phyloP scores from a whole-genome alignment of 2,329 filamentous ascomycete genomes.

The Cordyceps fumosorosea region DNA sequence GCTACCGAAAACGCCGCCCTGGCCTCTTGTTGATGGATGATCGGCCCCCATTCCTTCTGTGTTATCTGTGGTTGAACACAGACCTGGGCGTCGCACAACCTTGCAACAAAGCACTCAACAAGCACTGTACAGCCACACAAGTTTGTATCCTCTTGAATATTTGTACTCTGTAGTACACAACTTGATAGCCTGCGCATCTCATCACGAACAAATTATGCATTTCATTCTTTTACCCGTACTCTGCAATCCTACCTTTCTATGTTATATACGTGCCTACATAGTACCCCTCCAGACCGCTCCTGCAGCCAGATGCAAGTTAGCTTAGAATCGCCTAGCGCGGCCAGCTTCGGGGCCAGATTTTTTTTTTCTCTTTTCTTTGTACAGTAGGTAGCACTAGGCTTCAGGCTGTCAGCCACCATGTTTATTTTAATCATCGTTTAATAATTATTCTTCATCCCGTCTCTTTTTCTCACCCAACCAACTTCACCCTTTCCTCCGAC shows the following conservation, averaged over 20 bases:
- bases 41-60: background rate
- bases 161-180: too few species aligned
- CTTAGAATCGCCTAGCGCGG: conserved; percentile 18
- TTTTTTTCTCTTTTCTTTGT: background rate
- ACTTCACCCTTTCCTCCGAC: background rate
- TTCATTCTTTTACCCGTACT: too few species aligned
- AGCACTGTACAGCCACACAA: too few species aligned
- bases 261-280: too few species aligned
- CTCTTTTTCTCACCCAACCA: background rate
- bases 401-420: conserved; percentile 9
- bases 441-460: background rate
- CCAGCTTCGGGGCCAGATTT: conserved; percentile 15
- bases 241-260: too few species aligned
- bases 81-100: too few species aligned
- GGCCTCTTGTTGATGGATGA: background rate
- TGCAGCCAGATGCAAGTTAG: background rate
- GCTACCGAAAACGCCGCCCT: background rate
- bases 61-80: background rate
- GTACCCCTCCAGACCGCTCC: conserved; percentile 6
- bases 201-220: too few species aligned
- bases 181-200: too few species aligned
- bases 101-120: too few species aligned
- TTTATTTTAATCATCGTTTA: background rate
- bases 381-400: too few species aligned
- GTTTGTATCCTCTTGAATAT: too few species aligned